Evolutionary conservation across 2,329 filamentous ascomycete species (phyloP), one percentile per base, ranked within the genome.

Genomic region (Diaporthe eres): DNA sequence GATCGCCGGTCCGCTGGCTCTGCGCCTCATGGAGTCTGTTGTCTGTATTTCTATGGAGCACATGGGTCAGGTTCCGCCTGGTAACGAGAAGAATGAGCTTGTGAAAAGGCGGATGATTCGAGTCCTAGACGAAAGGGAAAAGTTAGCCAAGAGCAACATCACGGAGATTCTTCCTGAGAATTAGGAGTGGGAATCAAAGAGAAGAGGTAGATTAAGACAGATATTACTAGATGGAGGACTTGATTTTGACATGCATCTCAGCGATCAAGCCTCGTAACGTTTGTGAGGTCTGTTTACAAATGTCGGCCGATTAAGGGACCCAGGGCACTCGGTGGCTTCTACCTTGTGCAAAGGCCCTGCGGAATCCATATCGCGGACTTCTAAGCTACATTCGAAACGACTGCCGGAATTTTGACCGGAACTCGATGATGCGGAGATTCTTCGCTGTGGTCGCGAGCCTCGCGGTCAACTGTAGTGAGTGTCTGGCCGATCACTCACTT

Each of bases 1-100:
- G 0, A 80, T 83, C 1, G 83, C 84, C 0, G 83, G 83, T 0
- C 79, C 81, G n/a, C 51, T 85, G 61, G 80, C 84, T 0, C 44
- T 80, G 53, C 77, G 82, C 0, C 77, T 85, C 3, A 84, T 85
- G 83, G 83, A 85, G 76, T 82, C 83, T 3, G 78, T 85, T 3
- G 70, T 85, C 1, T 81, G 77, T 17, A 76, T 83, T 5, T 78
- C 82, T 1, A 79, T 85, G 81, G 83, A 84, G 53, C 83, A 85
- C 37, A 82, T 85, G 81, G 80, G 78, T 22, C 55, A 58, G 25
- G 71, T 74, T 25, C 72, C 65, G 13, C 44, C 72, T 6, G 78
- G 70, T 8, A 77, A 80, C 31, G 68, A 39, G 42, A 28, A 57
- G 39, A 77, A 78, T 49, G 72, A 25, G 17, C 34, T 8, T 42